Evolutionary conservation across 345 rosid species (phyloP).

Genomic region (Citropsis articulata): DNA sequence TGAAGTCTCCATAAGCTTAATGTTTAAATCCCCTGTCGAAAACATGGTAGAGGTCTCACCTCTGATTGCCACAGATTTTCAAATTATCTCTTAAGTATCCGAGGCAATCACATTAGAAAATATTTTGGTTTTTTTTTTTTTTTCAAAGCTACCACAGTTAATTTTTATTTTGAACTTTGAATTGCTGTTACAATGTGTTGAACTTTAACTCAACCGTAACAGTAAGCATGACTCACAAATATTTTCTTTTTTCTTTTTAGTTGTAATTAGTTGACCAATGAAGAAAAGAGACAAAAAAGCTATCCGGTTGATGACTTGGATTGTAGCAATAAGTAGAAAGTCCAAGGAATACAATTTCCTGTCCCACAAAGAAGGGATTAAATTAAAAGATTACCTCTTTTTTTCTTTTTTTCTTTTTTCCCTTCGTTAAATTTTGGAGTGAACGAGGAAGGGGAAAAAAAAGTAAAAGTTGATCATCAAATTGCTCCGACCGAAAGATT

Average conservation of each 20-base stretch:
- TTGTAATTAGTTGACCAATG: constrained; percentile 15
- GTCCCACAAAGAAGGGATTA: constrained; percentile 4
- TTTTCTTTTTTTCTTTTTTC: not conserved
- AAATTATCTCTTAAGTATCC: too few species aligned
- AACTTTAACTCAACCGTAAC: too few species aligned
- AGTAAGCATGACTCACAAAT: too few species aligned
- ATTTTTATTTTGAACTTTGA: too few species aligned
- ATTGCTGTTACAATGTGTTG: too few species aligned
- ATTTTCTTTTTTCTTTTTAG: not conserved
- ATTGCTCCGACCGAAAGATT: constrained; percentile 3
- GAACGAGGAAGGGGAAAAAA: not conserved
- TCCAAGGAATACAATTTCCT: not conserved
- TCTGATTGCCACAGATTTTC: too few species aligned
- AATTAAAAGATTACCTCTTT: not conserved
- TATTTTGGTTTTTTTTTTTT: too few species aligned
- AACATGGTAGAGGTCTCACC: too few species aligned
- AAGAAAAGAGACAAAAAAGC: not conserved
- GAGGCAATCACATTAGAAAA: too few species aligned
- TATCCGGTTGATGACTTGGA: not conserved
- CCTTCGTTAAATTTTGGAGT: not conserved
- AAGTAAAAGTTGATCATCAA: not conserved
- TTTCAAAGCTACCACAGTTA: too few species aligned
- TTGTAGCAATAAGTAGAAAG: not conserved
- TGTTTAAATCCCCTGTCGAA: too few species aligned
- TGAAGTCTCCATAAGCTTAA: too few species aligned